Base-by-base conservation (phyloP, 1,284 basidiomycete species). In the Rhodotorula sp. region DNA sequence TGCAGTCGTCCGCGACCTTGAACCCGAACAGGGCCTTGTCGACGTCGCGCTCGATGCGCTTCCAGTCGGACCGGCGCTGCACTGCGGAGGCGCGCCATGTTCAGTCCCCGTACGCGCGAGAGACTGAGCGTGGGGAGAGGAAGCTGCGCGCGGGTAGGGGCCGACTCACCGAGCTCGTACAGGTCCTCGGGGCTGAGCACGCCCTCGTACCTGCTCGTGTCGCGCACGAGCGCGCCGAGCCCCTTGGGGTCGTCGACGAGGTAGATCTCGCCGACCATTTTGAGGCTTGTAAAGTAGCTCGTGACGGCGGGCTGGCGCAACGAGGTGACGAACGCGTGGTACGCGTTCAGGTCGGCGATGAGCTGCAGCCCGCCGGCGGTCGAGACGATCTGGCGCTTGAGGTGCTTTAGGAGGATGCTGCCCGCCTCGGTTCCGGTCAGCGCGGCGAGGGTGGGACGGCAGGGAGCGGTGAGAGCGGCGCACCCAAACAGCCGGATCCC, bases 381-480 rank as follows among this genome's bases (percentile, higher is more conserved):
- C 1, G 92, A 97, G 74, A 99, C 96, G 78, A 97, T 97, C 80
- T 97, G 93, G 4, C 94, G 87, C 79, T 99, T 98, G 80, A 99
- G 89, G 78, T 99, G 97, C 78, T 97, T 95, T 81, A 97, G 93
- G 41, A 98, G 82, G 78, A 98, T 94, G 12, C 92, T 96, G 76
- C 1, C 15, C 27, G 44, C 3, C 37, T 22, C 13, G 22, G 36
- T 22, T n/a, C n/a, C n/a, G n/a, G 57, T 32, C 39, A n/a, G 48
- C 54, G 25, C 25, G 25, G 12, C 17, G 22, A 29, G 72, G 56
- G 27, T 21, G 51, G 7, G 10, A 29, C 6, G 36, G 72, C 56
- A 15, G 27, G 55, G 37, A 37, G 19, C 39, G 48, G 17, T 9
- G 50, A 64, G n/a, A 37, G 5, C 7, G 66, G 83, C 87, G 79